Conservation (phyloP, 306 rosid species). For the Vigna radiata region DNA sequence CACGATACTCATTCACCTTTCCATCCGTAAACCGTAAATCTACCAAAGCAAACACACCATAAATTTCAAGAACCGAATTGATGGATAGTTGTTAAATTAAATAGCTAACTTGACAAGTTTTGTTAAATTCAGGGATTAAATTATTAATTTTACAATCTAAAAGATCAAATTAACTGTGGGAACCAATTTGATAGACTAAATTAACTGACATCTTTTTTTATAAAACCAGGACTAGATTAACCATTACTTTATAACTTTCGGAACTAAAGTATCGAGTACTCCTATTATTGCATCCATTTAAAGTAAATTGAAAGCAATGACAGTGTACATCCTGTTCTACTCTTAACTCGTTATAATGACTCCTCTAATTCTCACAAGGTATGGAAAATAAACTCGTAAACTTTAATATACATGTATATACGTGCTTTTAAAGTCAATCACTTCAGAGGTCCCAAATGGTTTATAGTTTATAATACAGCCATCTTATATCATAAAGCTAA, state of each 20-base stretch:
- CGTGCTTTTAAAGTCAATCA: conserved; percentile 5
- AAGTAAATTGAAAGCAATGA: conserved; percentile 11
- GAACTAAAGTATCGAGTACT: neutral
- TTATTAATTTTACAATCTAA: neutral
- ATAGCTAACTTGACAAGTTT: neutral
- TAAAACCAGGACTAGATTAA: neutral
- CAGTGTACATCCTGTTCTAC: neutral
- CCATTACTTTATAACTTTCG: neutral
- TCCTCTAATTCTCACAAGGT: neutral
- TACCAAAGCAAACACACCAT: too few species aligned
- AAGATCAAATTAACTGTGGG: too few species aligned
- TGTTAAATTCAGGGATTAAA: neutral
- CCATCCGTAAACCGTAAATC: too few species aligned
- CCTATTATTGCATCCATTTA: neutral
- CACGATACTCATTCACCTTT: too few species aligned
- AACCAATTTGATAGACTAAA: neutral
- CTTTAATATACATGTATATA: neutral
- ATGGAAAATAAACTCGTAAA: conserved; percentile 1
- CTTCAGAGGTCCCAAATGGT: neutral
- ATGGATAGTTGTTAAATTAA: neutral
- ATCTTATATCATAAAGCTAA: neutral
- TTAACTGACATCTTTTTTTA: neutral
- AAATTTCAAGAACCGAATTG: too few species aligned
- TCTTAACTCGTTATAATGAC: neutral
- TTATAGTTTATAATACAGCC: neutral